Conservation (phyloP, 345 rosid species). For the Lumnitzera littorea region DNA sequence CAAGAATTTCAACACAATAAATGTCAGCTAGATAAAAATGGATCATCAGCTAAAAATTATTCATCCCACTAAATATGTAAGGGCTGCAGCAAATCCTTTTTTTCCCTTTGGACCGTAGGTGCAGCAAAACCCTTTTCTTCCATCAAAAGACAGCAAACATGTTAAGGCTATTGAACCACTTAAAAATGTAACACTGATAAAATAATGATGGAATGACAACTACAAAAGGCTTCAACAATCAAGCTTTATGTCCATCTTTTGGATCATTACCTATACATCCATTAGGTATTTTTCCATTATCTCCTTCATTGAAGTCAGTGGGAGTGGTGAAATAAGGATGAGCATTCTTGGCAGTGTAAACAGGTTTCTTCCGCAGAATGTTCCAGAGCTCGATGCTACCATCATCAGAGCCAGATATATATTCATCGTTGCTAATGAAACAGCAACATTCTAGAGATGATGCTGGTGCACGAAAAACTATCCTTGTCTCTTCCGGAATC, state of each 20-base stretch:
- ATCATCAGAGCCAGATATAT: slow-evolving; percentile 91
- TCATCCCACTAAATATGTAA: no score
- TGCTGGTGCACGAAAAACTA: slow-evolving; percentile 70
- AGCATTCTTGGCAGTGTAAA: slow-evolving; percentile 63
- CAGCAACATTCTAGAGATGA: slow-evolving; percentile 89
- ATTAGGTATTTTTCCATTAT: slow-evolving; percentile 19
- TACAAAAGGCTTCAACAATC: neutral
- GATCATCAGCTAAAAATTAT: no score
- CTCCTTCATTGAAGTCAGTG: slow-evolving; percentile 19
- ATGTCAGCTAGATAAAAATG: no score
- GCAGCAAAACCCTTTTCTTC: no score
- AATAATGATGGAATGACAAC: neutral
- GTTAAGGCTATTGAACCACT: no score
- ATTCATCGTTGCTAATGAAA: slow-evolving; percentile 73
- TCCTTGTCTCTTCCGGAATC: slow-evolving; percentile 74
- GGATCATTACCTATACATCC: slow-evolving; percentile 12
- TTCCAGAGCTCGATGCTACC: slow-evolving; percentile 86
- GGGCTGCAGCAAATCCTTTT: no score
- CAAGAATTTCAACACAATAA: no score
- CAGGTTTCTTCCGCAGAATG: slow-evolving; percentile 63
- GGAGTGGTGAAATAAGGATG: slow-evolving; percentile 33
- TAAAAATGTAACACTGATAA: neutral
- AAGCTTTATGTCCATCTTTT: slow-evolving; percentile 26
- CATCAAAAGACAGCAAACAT: no score
- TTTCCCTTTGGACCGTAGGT: no score